Conservation (phyloP, 768 basidiomycete genomes). For the Tricholoma bakamatsutake region DNA sequence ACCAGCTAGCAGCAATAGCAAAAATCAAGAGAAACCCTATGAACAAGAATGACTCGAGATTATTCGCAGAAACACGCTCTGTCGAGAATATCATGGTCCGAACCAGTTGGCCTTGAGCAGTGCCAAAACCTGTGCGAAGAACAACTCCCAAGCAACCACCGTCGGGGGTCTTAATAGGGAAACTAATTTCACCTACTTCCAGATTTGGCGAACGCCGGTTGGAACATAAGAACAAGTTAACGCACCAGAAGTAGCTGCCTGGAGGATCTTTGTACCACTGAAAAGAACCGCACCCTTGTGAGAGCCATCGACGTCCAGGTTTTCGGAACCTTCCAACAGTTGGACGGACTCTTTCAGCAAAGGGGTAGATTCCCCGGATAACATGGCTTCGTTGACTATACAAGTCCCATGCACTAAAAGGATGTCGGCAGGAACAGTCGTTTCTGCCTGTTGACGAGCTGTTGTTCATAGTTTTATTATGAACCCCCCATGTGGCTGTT, state of each 20-base stretch:
- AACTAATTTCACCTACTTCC: slow-evolving; percentile 27
- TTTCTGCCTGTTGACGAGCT: slow-evolving; percentile 74
- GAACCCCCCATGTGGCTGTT: neutral
- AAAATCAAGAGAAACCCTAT: slow-evolving; percentile 98
- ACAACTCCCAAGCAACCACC: slow-evolving; percentile 91
- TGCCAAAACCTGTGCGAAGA: slow-evolving; percentile 94
- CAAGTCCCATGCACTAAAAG: slow-evolving; percentile 88
- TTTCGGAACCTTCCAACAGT: slow-evolving; percentile 67
- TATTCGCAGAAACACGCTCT: slow-evolving; percentile 95
- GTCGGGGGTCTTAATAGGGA: slow-evolving; percentile 71
- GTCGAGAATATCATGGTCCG: slow-evolving; percentile 99
- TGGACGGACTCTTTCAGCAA: slow-evolving; percentile 94
- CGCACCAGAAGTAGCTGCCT: slow-evolving; percentile 57
- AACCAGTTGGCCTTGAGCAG: slow-evolving; percentile 94
- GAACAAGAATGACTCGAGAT: slow-evolving; percentile 92
- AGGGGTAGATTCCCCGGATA: slow-evolving; percentile 97
- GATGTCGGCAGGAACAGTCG: slow-evolving; percentile 88
- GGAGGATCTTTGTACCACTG: slow-evolving; percentile 95
- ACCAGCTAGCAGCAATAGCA: slow-evolving; percentile 96
- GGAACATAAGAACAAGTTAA: slow-evolving; percentile 2
- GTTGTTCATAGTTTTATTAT: neutral
- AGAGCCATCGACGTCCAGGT: slow-evolving; percentile 75
- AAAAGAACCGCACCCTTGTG: slow-evolving; percentile 91
- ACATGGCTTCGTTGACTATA: slow-evolving; percentile 99
- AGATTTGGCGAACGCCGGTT: neutral